These are phyloP conservation scores for Vigna nakashimae DNA, from an alignment of 306 rosid species.

Conservation along the genomic window DNA sequence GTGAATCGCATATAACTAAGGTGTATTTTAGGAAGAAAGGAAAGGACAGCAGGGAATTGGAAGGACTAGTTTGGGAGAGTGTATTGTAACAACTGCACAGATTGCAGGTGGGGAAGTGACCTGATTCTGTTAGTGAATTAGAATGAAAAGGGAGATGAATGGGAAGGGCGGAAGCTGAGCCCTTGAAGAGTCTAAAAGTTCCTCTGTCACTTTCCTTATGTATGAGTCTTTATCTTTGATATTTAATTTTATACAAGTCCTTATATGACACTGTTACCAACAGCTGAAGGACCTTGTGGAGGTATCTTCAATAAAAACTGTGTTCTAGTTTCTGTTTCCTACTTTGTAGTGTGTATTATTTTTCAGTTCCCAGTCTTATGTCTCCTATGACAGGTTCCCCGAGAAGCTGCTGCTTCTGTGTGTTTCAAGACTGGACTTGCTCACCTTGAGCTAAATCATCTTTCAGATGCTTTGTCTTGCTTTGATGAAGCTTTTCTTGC, in stretches of 20 bases:
- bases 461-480: conserved; percentile 94
- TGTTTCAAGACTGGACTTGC: conserved; percentile 97
- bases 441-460: conserved; percentile 96
- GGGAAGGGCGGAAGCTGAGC: neutral
- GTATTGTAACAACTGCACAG: conserved; percentile 22
- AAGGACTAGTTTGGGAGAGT: conserved; percentile 17
- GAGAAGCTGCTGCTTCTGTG: conserved; percentile 84
- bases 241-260: conserved; percentile 13
- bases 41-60: conserved; percentile 12
- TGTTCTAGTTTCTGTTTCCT: conserved; percentile 39
- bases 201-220: conserved; percentile 9
- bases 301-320: conserved; percentile 22
- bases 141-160: no score
- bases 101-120: conserved; percentile 7
- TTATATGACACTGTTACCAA: neutral
- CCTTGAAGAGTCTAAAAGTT: conserved; percentile 13
- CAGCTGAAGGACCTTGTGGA: conserved; percentile 19
- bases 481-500: conserved; percentile 95
- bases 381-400: conserved; percentile 78
- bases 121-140: neutral
- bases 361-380: conserved; percentile 40
- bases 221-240: conserved; percentile 14
- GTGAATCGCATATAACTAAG: neutral
- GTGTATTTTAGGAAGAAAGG: conserved; percentile 3
- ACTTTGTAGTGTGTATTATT: conserved; percentile 22